Evolutionary conservation across 2,329 filamentous ascomycete species (phyloP).

Genomic region (Leptodontidium sp.): DNA sequence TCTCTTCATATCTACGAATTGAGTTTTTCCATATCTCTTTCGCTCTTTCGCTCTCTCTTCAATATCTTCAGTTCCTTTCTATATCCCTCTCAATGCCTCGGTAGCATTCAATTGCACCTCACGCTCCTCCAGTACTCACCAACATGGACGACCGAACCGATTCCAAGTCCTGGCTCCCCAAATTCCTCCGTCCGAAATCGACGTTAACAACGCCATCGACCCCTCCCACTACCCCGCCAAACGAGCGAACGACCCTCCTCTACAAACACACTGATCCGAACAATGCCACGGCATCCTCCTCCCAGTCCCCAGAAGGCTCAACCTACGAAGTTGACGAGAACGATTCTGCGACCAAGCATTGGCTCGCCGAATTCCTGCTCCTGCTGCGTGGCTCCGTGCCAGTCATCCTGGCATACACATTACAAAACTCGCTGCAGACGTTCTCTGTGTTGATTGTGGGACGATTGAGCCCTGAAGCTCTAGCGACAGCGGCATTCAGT

Average conservation of each 20-base stretch:
- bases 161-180: conserved; percentile 42
- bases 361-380: conserved; percentile 69
- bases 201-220: conserved; percentile 33
- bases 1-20: conserved; percentile 3
- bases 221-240: conserved; percentile 40
- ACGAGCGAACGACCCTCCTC: conserved; percentile 44
- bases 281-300: conserved; percentile 20
- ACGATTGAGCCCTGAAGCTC: conserved; percentile 77
- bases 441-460: conserved; percentile 83
- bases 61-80: neutral
- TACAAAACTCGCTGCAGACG: conserved; percentile 88
- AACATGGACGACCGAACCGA: conserved; percentile 38
- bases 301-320: conserved; percentile 34
- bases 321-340: conserved; percentile 41
- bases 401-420: conserved; percentile 83
- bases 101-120: neutral
- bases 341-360: conserved; percentile 42
- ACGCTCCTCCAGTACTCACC: neutral
- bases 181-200: conserved; percentile 36
- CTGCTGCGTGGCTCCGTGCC: conserved; percentile 75
- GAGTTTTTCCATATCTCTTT: neutral
- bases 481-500: conserved; percentile 84
- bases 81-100: neutral
- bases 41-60: neutral
- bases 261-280: conserved; percentile 32